Evolutionary conservation across 2,329 filamentous ascomycete species (phyloP).

Genomic region (Diplodia sapinea): DNA sequence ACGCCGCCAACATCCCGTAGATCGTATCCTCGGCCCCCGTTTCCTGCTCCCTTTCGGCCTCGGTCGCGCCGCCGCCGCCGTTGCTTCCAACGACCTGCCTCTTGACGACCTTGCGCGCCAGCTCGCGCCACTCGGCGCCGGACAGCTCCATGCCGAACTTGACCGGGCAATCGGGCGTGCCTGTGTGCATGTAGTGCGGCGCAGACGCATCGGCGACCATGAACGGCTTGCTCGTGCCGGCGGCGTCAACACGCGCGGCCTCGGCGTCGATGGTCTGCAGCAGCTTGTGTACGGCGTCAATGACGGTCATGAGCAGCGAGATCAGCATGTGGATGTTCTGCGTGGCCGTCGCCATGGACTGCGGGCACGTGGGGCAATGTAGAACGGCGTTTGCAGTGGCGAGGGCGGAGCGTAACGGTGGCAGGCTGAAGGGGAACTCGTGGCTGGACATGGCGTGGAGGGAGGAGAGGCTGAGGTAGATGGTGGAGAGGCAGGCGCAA

Average conservation of each 20-base stretch:
- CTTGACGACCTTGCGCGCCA: conserved; percentile 54
- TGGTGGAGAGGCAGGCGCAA: conserved; percentile 55
- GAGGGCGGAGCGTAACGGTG: conserved; percentile 51
- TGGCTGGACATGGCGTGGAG: conserved; percentile 36
- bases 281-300: conserved; percentile 50
- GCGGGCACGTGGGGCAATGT: conserved; percentile 51
- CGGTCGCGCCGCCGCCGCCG: conserved; percentile 38
- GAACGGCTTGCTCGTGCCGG: conserved; percentile 49
- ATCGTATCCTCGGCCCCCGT: conserved; percentile 42
- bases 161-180: conserved; percentile 50
- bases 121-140: conserved; percentile 50
- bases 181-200: conserved; percentile 52
- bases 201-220: conserved; percentile 52
- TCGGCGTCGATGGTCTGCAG: conserved; percentile 51
- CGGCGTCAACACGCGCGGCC: conserved; percentile 41
- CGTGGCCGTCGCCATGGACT: conserved; percentile 49
- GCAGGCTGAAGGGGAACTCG: conserved; percentile 52
- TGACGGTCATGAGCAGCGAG: conserved; percentile 50
- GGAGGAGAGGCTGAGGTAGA: conserved; percentile 52
- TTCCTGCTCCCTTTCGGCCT: neutral
- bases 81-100: conserved; percentile 46
- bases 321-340: conserved; percentile 54
- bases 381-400: conserved; percentile 48
- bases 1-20: conserved; percentile 44
- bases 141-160: conserved; percentile 54